phyloP scores from a whole-genome alignment of 768 basidiomycete genomes.

The Myochromella boudieri region DNA sequence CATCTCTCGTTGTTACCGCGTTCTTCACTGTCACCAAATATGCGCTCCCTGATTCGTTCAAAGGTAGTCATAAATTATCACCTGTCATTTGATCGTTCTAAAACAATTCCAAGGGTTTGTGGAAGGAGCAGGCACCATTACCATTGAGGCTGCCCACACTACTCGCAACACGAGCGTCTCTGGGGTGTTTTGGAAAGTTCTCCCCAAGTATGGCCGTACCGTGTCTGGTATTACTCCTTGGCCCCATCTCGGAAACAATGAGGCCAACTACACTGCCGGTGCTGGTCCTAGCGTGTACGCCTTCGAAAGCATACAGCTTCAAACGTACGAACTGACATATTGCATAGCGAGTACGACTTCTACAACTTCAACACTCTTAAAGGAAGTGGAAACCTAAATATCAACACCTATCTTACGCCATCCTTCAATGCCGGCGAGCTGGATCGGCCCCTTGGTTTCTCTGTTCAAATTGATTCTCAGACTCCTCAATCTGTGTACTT shows the following conservation, averaged over 20 bases:
- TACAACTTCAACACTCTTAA: constrained; percentile 53
- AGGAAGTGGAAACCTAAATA: constrained; percentile 42
- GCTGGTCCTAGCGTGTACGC: constrained; percentile 59
- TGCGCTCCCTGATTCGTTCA: constrained; percentile 41
- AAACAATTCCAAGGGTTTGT: constrained; percentile 49
- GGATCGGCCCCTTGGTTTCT: constrained; percentile 50
- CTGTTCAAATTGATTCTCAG: constrained; percentile 48
- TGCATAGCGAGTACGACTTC: constrained; percentile 61
- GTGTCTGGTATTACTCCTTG: constrained; percentile 61
- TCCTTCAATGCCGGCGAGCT: constrained; percentile 51
- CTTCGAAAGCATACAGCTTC: background rate
- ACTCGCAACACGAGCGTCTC: constrained; percentile 45
- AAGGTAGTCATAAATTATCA: constrained; percentile 33
- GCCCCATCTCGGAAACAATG: constrained; percentile 48
- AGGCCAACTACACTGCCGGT: constrained; percentile 59
- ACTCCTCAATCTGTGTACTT: constrained; percentile 42
- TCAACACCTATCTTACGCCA: constrained; percentile 50
- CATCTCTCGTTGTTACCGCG: constrained; percentile 30
- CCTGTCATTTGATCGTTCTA: background rate
- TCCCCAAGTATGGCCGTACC: constrained; percentile 64
- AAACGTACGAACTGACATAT: background rate
- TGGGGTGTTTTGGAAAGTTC: constrained; percentile 55
- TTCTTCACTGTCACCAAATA: constrained; percentile 37
- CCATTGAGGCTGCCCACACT: constrained; percentile 66
- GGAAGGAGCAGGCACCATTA: constrained; percentile 60